These are phyloP conservation scores for Lachancea kluyveri DNA, from an alignment of 805 yeast genomes.

Conservation along the genomic window DNA sequence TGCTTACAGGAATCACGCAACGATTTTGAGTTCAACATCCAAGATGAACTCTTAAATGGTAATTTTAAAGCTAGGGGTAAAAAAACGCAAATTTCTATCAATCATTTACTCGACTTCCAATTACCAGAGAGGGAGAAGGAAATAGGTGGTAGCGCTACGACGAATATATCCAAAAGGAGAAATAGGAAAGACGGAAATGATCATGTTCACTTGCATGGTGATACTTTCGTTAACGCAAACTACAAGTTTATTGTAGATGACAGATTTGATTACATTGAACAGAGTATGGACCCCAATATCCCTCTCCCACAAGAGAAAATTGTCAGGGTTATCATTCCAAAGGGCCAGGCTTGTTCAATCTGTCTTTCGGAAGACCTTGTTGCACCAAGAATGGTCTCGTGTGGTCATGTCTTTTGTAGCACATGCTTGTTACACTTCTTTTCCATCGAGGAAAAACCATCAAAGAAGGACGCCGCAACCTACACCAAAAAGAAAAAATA, in stretches of 20 bases:
- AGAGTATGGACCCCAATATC: constrained; percentile 67
- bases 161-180: constrained; percentile 16
- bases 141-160: constrained; percentile 5
- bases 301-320: constrained; percentile 58
- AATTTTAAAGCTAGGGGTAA: constrained; percentile 32
- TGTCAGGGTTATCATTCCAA: constrained; percentile 67
- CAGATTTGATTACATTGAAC: constrained; percentile 47
- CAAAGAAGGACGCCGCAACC: constrained; percentile 24
- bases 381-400: constrained; percentile 91
- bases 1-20: constrained; percentile 3
- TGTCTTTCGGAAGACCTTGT: constrained; percentile 78
- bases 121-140: constrained; percentile 36
- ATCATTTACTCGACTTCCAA: constrained; percentile 59
- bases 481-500: constrained; percentile 40
- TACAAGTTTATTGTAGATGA: constrained; percentile 78
- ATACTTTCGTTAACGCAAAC: constrained; percentile 72
- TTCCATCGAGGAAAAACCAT: constrained; percentile 39
- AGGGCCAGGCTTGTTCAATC: constrained; percentile 81
- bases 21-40: constrained; percentile 28
- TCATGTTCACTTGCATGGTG: constrained; percentile 50
- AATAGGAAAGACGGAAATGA: constrained; percentile 26
- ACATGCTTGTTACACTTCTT: constrained; percentile 73
- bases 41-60: constrained; percentile 31
- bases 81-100: constrained; percentile 46
- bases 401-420: constrained; percentile 90